Evolutionary conservation across 148 eudicot genomes (phyloP).

Genomic region (Linanthus parryae): DNA sequence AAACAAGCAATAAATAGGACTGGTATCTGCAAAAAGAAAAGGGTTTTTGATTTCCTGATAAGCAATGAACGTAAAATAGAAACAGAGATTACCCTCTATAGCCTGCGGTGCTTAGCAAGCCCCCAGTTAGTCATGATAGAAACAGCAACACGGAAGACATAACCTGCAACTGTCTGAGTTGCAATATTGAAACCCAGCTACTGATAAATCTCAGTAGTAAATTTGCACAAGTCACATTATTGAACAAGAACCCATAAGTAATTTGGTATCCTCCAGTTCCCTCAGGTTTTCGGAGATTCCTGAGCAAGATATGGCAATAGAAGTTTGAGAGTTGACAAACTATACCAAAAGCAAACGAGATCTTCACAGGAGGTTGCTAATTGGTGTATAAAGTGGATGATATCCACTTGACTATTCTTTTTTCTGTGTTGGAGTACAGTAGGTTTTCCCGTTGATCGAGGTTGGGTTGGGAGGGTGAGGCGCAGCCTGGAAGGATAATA

Average conservation of each 20-base stretch:
- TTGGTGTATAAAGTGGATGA: slow-evolving; percentile 92
- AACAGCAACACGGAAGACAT: slow-evolving; percentile 83
- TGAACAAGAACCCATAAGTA: slow-evolving; percentile 91
- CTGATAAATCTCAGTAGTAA: slow-evolving; percentile 95
- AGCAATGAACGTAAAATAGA: too few relatives aligned
- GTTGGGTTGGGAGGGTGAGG: slow-evolving; percentile 73
- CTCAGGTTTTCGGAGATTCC: slow-evolving; percentile 59
- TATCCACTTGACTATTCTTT: slow-evolving; percentile 61
- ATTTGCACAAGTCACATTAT: slow-evolving; percentile 93
- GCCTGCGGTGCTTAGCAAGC: slow-evolving; percentile 89
- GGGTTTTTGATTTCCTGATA: too few relatives aligned
- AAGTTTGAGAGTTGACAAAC: slow-evolving; percentile 79
- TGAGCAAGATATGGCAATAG: slow-evolving; percentile 91
- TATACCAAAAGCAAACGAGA: slow-evolving; percentile 77
- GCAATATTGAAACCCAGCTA: slow-evolving; percentile 99
- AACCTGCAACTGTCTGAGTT: slow-evolving; percentile 92
- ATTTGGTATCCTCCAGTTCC: slow-evolving; percentile 85
- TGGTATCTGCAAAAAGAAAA: too few relatives aligned
- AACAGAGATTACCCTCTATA: slow-evolving; percentile 56
- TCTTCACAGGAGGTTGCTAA: slow-evolving; percentile 83
- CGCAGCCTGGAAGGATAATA: slow-evolving; percentile 94
- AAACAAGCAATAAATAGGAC: too few relatives aligned
- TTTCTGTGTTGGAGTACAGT: slow-evolving; percentile 62
- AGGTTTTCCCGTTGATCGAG: slow-evolving; percentile 81
- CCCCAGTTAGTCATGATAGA: slow-evolving; percentile 96